Conservation (phyloP, 257 asterid genomes). For the Ballota nigra region DNA sequence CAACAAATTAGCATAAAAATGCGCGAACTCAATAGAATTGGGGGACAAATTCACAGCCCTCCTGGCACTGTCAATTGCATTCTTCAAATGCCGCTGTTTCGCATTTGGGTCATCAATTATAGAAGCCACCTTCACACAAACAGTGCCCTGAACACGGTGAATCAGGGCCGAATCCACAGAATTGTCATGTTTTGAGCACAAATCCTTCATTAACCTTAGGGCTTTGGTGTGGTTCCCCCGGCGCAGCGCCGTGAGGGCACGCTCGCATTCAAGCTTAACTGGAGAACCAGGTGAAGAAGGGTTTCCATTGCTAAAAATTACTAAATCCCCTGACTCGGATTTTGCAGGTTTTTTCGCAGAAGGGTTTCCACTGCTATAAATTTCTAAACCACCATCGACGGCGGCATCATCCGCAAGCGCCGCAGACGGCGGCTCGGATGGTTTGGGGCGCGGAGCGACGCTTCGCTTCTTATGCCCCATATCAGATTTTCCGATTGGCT, state of each 20-base stretch:
- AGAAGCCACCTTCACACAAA: slow-evolving; percentile 53
- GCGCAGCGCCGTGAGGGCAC: slow-evolving; percentile 57
- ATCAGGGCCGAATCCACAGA: slow-evolving; percentile 48
- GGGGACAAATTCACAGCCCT: slow-evolving; percentile 57
- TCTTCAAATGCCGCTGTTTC: slow-evolving; percentile 52
- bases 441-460: slow-evolving; percentile 45
- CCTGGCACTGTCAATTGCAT: slow-evolving; percentile 66
- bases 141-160: slow-evolving; percentile 63
- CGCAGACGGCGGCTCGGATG: slow-evolving; percentile 23
- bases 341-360: neutral
- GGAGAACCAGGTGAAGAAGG: slow-evolving; percentile 30
- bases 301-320: slow-evolving; percentile 19
- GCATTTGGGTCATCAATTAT: slow-evolving; percentile 55
- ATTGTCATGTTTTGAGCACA: slow-evolving; percentile 46
- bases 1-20: slow-evolving; percentile 63
- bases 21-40: slow-evolving; percentile 60
- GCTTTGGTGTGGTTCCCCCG: slow-evolving; percentile 67
- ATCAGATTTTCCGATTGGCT: slow-evolving; percentile 20
- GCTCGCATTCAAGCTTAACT: slow-evolving; percentile 56
- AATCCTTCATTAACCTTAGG: slow-evolving; percentile 65
- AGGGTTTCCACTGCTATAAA: slow-evolving; percentile 18
- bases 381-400: slow-evolving; percentile 12
- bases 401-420: slow-evolving; percentile 13
- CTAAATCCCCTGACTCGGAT: slow-evolving; percentile 19
- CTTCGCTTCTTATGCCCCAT: slow-evolving; percentile 53